Conservation (phyloP, 129 eudicot species). For the Saussurea involucrata region DNA sequence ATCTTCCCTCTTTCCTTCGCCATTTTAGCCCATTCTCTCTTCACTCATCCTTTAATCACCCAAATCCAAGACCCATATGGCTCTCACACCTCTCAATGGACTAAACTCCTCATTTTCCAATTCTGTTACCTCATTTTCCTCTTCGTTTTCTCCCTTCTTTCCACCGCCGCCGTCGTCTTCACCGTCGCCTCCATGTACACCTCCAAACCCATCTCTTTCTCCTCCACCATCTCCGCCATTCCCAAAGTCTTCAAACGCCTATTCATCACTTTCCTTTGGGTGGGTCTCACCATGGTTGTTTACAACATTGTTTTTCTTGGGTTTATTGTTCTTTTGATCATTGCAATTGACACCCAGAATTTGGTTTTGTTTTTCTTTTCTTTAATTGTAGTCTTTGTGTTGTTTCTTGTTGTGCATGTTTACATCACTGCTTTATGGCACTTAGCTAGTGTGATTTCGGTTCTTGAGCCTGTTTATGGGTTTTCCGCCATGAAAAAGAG, state of each 20-base stretch:
- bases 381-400: slow-evolving; percentile 35
- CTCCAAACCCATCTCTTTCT: slow-evolving; percentile 61
- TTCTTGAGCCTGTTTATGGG: slow-evolving; percentile 74
- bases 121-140: slow-evolving; percentile 70
- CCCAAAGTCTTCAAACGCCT: slow-evolving; percentile 69
- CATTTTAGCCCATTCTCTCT: slow-evolving; percentile 77
- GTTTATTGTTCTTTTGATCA: slow-evolving; percentile 50
- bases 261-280: slow-evolving; percentile 74
- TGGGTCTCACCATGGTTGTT: slow-evolving; percentile 50
- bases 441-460: slow-evolving; percentile 80
- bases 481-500: slow-evolving; percentile 79
- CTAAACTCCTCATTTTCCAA: slow-evolving; percentile 55
- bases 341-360: slow-evolving; percentile 63
- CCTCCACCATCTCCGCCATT: slow-evolving; percentile 61
- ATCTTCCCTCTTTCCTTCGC: slow-evolving; percentile 86
- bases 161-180: slow-evolving; percentile 88
- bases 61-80: slow-evolving; percentile 49
- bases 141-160: slow-evolving; percentile 74
- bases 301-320: slow-evolving; percentile 56
- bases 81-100: slow-evolving; percentile 45
- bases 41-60: slow-evolving; percentile 66
- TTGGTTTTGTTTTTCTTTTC: slow-evolving; percentile 48
- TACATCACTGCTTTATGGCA: slow-evolving; percentile 86
- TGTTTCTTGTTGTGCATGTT: slow-evolving; percentile 77
- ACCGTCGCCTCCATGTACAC: slow-evolving; percentile 83